Evolutionary conservation across 768 basidiomycete genomes (phyloP).

Genomic region (Naganishia vaughanmartiniae): DNA sequence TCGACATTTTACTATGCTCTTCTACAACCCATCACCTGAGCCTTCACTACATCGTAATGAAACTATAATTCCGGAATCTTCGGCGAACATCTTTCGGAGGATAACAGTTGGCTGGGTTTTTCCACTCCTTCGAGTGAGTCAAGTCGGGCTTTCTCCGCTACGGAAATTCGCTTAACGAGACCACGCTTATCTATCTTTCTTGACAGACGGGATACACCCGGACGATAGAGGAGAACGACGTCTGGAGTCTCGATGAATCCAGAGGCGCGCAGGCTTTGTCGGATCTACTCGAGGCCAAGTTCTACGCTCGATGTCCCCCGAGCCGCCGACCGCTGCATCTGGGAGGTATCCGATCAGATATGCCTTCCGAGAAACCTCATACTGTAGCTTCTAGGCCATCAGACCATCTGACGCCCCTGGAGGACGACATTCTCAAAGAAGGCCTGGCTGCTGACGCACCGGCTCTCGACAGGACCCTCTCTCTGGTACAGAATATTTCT

Average conservation of each 20-base stretch:
- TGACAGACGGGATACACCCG: slow-evolving; percentile 20
- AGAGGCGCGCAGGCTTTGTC: slow-evolving; percentile 1
- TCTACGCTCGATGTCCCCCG: slow-evolving; percentile 25
- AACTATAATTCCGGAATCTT: background rate
- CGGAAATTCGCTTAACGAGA: too few relatives aligned
- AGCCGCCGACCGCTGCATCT: background rate
- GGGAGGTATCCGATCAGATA: background rate
- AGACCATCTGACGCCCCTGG: background rate
- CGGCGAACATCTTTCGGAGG: background rate
- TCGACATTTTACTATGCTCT: too few relatives aligned
- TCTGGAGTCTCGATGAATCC: slow-evolving; percentile 24
- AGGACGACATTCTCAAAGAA: background rate
- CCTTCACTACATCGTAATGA: too few relatives aligned
- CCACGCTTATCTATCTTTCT: too few relatives aligned
- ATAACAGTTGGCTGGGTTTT: slow-evolving; percentile 24
- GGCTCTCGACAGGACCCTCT: background rate
- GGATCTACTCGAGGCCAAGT: slow-evolving; percentile 20
- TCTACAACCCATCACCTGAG: too few relatives aligned
- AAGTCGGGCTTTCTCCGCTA: background rate
- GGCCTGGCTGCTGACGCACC: background rate
- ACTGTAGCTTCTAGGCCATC: background rate
- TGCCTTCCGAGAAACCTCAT: background rate
- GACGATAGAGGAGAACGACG: slow-evolving; percentile 19
- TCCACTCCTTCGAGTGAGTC: slow-evolving; percentile 17
- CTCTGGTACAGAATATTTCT: background rate